Evolutionary conservation across 768 basidiomycete species (phyloP).

Genomic region (Russula earlei): DNA sequence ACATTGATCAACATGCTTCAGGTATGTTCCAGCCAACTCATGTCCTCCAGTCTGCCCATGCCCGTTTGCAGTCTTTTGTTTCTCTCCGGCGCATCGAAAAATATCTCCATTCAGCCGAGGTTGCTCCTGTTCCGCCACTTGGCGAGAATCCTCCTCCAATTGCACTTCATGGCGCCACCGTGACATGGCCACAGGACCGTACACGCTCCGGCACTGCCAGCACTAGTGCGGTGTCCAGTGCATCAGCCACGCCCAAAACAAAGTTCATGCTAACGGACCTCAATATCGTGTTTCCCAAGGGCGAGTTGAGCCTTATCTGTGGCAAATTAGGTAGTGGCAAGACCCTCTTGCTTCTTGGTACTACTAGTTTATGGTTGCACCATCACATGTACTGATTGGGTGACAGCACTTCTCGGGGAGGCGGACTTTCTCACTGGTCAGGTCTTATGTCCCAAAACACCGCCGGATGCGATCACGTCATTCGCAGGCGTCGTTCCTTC

Average conservation of each 20-base stretch:
- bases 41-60: not conserved
- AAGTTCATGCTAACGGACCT: constrained; percentile 80
- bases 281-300: constrained; percentile 64
- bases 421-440: constrained; percentile 79
- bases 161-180: constrained; percentile 73
- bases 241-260: constrained; percentile 59
- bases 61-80: constrained; percentile 49
- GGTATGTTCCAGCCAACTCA: constrained; percentile 28
- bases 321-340: constrained; percentile 89
- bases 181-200: constrained; percentile 86
- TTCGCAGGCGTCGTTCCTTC: constrained; percentile 36
- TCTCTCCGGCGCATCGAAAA: constrained; percentile 88
- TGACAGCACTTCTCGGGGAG: constrained; percentile 71
- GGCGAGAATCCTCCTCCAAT: constrained; percentile 49
- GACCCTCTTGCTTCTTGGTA: constrained; percentile 68
- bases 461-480: constrained; percentile 64
- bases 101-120: constrained; percentile 70
- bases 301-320: constrained; percentile 74
- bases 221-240: constrained; percentile 43
- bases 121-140: constrained; percentile 51
- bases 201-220: constrained; percentile 22
- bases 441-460: constrained; percentile 73
- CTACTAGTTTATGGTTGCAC: not conserved
- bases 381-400: constrained; percentile 8
- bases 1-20: constrained; percentile 87